Percentiles rank a stretch among this genome's conserved stretches.
These are phyloP conservation scores for Citrus mangshanensis DNA, from an alignment of 345 rosid species.

Conservation along the genomic window DNA sequence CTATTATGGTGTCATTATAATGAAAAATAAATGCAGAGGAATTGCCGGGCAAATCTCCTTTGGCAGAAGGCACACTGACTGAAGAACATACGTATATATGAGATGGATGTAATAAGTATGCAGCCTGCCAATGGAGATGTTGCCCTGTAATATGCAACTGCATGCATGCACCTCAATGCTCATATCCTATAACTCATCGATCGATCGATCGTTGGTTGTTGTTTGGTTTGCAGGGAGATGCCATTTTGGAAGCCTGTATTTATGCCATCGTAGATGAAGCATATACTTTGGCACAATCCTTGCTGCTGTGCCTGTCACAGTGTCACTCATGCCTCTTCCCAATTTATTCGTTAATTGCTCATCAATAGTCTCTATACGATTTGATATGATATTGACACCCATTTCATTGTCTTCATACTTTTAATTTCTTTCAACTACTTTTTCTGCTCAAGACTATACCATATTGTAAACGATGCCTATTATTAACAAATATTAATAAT, in stretches of 20 bases:
- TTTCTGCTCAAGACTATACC: no score
- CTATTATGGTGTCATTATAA: no score
- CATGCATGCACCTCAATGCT: conserved; percentile 10
- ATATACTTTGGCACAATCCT: conserved; percentile 42
- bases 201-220: no score
- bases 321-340: background rate
- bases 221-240: background rate
- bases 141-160: conserved; percentile 41
- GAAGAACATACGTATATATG: background rate
- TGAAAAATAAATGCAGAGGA: conserved; percentile 24
- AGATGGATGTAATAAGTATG: conserved; percentile 5
- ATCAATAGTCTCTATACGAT: no score
- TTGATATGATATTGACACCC: no score
- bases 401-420: no score
- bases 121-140: conserved; percentile 38
- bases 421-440: no score
- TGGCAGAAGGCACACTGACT: conserved; percentile 29
- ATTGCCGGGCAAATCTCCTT: conserved; percentile 58
- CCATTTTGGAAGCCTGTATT: conserved; percentile 3
- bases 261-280: conserved; percentile 24
- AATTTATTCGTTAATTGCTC: conserved; percentile 7
- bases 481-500: no score
- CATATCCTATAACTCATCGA: no score
- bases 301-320: background rate
- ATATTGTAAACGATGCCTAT: no score